Percentiles rank a stretch among this genome's conserved stretches.
Conservation (phyloP, 2,329 filamentous ascomycete species). For the Monosporascus sp. region DNA sequence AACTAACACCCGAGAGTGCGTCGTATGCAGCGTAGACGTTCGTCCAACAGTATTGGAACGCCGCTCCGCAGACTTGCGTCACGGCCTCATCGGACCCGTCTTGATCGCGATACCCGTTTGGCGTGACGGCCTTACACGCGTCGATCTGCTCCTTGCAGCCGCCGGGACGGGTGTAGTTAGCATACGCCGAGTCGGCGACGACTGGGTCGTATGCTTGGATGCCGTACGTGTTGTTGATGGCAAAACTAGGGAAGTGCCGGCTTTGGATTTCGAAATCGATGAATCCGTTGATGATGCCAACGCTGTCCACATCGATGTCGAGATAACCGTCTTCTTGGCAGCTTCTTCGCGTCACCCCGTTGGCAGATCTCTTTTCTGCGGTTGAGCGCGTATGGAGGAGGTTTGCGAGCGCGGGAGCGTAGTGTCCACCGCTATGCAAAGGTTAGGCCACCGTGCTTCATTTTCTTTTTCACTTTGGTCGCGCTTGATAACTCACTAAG, state of each 20-base stretch:
- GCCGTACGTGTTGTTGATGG: slow-evolving; percentile 9
- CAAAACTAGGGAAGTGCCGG: not conserved
- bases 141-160: slow-evolving; percentile 5
- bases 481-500: slow-evolving; percentile 11
- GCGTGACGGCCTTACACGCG: slow-evolving; percentile 11
- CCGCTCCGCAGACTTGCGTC: not conserved
- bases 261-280: slow-evolving; percentile 5
- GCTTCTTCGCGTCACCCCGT: not conserved
- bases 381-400: slow-evolving; percentile 6
- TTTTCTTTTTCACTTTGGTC: not conserved
- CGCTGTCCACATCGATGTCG: slow-evolving; percentile 7
- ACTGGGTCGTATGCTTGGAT: slow-evolving; percentile 1
- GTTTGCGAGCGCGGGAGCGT: slow-evolving; percentile 9
- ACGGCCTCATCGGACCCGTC: slow-evolving; percentile 1
- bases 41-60: slow-evolving; percentile 3
- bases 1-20: slow-evolving; percentile 7
- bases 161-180: slow-evolving; percentile 1
- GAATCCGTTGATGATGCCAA: slow-evolving; percentile 9
- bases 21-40: slow-evolving; percentile 7
- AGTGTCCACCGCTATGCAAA: slow-evolving; percentile 12
- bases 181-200: not conserved
- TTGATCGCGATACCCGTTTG: slow-evolving; percentile 38
- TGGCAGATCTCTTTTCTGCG: not conserved
- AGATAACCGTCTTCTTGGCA: not conserved
- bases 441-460: not conserved